Evolutionary conservation across 2,329 filamentous ascomycete genomes (phyloP), one percentile per base, ranked within the genome.

Genomic region (Xylaria sp.): DNA sequence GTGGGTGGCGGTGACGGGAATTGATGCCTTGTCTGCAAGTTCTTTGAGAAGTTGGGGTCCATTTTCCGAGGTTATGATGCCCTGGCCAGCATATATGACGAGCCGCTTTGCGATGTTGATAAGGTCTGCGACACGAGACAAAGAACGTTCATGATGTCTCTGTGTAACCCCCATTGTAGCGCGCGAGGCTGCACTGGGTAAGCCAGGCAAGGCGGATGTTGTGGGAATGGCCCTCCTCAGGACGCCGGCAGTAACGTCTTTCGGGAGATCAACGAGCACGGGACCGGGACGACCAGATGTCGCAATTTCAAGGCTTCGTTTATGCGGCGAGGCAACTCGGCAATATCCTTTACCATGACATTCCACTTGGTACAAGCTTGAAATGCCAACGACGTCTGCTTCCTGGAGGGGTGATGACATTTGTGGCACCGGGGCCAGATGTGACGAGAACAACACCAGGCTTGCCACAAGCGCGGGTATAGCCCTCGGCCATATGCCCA

Each of bases 271-370:
- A 66, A 99, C 93, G 65, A 99, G 87, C 37, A 98, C 95, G 28
- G 95, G 95, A 23, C 95, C 95, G 14, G 95, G 95, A 51, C 95
- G 88, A 64, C 95, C 95, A 72, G 90, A 95, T 43, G 92, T 98
- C 42, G 95, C 95, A 75, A 98, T 98, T 80, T 98, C 94, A 98
- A 98, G 51, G 95, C 95, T 81, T 98, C 95, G 77, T 97, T 97
- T 75, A 98, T 98, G 68, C 94, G 87, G 72, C 92, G 88, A 53
- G 95, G 95, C 59, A 99, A 84, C 79, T 99, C 95, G 53, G 92
- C 93, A 58, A 97, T 89, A 77, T 90, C 94, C 85, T 96, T 97
- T 51, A 97, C 92, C 93, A 98, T 96, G 64, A 96, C 92, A 73
- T 98, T 98, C 95, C 95, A 99, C 83, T 98, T 98, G 70, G 94